Conservation (phyloP, 148 eudicot genomes). For the Chenopodium berlandieri region DNA sequence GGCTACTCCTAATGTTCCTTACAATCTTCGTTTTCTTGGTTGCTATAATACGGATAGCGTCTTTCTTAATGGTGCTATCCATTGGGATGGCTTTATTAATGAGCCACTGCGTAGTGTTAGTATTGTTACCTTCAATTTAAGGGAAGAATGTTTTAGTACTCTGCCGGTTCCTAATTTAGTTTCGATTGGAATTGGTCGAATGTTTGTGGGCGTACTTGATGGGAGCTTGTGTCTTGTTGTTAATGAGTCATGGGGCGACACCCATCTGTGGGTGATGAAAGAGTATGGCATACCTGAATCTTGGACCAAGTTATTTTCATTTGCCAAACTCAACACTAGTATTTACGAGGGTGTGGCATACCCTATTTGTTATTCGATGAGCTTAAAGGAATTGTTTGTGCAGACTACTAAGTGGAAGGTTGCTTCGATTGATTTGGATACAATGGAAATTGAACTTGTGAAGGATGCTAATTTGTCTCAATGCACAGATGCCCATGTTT, state of each 20-base stretch:
- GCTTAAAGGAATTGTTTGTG: slow-evolving; percentile 6
- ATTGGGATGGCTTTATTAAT: not conserved
- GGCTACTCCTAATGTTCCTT: not conserved
- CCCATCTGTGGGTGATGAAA: slow-evolving; percentile 15
- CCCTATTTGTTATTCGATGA: slow-evolving; percentile 4
- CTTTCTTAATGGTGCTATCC: slow-evolving; percentile 11
- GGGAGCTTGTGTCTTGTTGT: slow-evolving; percentile 16
- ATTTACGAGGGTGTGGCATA: not conserved
- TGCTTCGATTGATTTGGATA: slow-evolving; percentile 17
- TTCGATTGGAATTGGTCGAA: fast-evolving
- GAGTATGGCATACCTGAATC: slow-evolving; percentile 21
- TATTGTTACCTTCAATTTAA: slow-evolving; percentile 1
- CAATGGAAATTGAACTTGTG: slow-evolving; percentile 7
- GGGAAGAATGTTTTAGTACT: not conserved
- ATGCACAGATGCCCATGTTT: slow-evolving; percentile 10
- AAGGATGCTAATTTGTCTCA: not conserved
- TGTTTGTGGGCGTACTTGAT: slow-evolving; percentile 10
- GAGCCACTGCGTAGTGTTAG: not conserved
- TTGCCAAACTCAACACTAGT: not conserved
- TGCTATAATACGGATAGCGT: not conserved
- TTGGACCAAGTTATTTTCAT: slow-evolving; percentile 8
- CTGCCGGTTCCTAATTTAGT: slow-evolving; percentile 7
- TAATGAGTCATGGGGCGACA: not conserved
- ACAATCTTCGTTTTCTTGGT: not conserved
- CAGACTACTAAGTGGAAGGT: not conserved